Conservation (phyloP, 2,329 filamentous ascomycete species). For the Colletotrichum phormii region DNA sequence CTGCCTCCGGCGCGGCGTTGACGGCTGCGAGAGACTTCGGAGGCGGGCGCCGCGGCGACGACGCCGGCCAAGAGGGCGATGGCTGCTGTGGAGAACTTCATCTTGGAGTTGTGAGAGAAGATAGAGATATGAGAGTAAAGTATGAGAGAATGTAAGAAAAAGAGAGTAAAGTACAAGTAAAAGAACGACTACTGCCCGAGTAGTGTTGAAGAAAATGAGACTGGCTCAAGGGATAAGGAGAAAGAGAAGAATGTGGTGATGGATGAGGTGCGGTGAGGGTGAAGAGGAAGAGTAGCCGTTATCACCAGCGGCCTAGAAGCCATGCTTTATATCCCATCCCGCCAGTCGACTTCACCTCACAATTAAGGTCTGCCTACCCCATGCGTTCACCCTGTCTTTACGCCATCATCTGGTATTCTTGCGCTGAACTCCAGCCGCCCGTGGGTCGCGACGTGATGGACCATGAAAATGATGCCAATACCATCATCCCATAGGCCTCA, state of each 20-base stretch:
- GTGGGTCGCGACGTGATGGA: background rate
- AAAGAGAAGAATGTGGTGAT: background rate
- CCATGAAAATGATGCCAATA: background rate
- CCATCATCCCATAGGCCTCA: background rate
- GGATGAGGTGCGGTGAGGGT: background rate
- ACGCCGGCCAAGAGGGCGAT: slow-evolving; percentile 22
- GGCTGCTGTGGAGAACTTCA: slow-evolving; percentile 30
- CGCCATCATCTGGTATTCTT: slow-evolving; percentile 18
- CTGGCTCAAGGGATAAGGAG: slow-evolving; percentile 9
- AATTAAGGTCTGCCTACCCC: background rate
- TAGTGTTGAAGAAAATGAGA: slow-evolving; percentile 20
- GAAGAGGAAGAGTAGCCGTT: background rate
- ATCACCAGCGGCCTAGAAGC: background rate
- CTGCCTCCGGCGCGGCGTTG: slow-evolving; percentile 21
- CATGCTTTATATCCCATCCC: slow-evolving; percentile 18
- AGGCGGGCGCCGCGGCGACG: slow-evolving; percentile 18
- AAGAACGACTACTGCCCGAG: slow-evolving; percentile 30
- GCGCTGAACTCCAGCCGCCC: background rate
- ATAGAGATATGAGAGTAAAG: background rate
- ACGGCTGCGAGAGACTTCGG: background rate
- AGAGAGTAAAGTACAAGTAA: background rate
- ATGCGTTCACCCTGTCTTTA: background rate
- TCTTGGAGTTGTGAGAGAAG: background rate
- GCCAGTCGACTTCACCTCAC: background rate
- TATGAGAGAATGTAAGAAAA: background rate